Conservation (phyloP, 495 filamentous ascomycete genomes). For the Podospora pseudoanserina region DNA sequence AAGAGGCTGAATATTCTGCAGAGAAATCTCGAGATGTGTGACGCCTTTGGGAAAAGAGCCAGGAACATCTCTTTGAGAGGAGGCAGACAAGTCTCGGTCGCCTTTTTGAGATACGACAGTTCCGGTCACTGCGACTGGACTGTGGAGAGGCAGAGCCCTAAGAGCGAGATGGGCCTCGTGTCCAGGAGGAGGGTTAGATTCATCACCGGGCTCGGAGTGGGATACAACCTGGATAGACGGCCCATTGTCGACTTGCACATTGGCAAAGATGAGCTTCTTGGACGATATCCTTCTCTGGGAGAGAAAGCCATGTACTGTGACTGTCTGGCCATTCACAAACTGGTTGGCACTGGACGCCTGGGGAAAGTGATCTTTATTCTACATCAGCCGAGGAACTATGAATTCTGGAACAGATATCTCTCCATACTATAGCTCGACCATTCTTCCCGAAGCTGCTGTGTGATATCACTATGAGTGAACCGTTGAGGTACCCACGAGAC, state of each 20-base stretch:
- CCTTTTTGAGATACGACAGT: constrained; percentile 24
- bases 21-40: constrained; percentile 29
- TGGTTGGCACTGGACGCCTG: constrained; percentile 40
- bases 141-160: constrained; percentile 34
- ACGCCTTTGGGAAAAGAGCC: constrained; percentile 18
- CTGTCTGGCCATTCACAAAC: constrained; percentile 41
- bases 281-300: constrained; percentile 58
- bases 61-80: neutral
- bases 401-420: neutral
- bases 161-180: constrained; percentile 30
- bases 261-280: constrained; percentile 66
- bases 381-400: neutral
- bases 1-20: constrained; percentile 61
- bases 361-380: constrained; percentile 50
- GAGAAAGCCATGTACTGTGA: constrained; percentile 72
- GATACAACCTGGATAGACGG: constrained; percentile 39
- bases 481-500: constrained; percentile 11
- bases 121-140: constrained; percentile 40
- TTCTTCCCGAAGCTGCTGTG: constrained; percentile 25
- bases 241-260: constrained; percentile 43
- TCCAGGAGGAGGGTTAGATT: constrained; percentile 13
- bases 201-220: constrained; percentile 18
- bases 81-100: neutral
- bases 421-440: constrained; percentile 32
- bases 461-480: constrained; percentile 18